These are phyloP conservation scores for Apium graveolens DNA, from an alignment of 129 eudicot genomes.

Conservation along the genomic window DNA sequence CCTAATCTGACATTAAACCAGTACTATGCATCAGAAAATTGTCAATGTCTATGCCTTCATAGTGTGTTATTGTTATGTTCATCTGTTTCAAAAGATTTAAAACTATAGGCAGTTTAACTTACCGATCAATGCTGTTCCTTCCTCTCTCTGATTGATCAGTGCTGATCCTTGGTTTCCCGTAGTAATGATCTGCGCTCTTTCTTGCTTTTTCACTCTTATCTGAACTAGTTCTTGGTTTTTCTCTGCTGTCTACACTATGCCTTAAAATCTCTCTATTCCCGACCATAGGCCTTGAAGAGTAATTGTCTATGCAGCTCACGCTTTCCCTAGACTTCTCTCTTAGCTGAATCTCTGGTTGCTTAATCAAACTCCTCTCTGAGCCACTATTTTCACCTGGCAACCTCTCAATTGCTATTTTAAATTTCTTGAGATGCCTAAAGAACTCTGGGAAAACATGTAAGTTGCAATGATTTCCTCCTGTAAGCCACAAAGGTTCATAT, in stretches of 20 bases:
- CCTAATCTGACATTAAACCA: conserved; percentile 1
- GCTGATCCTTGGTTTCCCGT: conserved; percentile 12
- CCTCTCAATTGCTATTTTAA: conserved; percentile 17
- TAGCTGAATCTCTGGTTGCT: neutral
- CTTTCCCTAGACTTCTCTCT: conserved; percentile 16
- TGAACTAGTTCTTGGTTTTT: conserved; percentile 14
- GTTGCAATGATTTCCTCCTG: conserved; percentile 34
- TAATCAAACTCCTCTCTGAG: neutral
- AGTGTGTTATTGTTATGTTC: neutral
- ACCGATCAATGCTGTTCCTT: conserved; percentile 19
- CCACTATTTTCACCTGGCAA: neutral
- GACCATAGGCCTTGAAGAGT: conserved; percentile 7
- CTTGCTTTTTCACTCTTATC: conserved; percentile 15
- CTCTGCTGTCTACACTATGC: conserved; percentile 13
- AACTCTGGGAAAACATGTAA: conserved; percentile 29
- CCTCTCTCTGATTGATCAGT: conserved; percentile 19
- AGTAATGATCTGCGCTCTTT: conserved; percentile 14
- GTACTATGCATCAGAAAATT: neutral
- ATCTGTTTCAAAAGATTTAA: neutral
- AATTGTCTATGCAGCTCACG: conserved; percentile 8
- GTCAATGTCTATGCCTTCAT: neutral
- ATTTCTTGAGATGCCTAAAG: conserved; percentile 33
- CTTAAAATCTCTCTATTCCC: conserved; percentile 8
- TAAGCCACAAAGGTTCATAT: conserved; percentile 34
- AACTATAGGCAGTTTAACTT: neutral